Evolutionary conservation across 2,329 filamentous ascomycete species (phyloP).

Genomic region (Claviceps quebecensis): DNA sequence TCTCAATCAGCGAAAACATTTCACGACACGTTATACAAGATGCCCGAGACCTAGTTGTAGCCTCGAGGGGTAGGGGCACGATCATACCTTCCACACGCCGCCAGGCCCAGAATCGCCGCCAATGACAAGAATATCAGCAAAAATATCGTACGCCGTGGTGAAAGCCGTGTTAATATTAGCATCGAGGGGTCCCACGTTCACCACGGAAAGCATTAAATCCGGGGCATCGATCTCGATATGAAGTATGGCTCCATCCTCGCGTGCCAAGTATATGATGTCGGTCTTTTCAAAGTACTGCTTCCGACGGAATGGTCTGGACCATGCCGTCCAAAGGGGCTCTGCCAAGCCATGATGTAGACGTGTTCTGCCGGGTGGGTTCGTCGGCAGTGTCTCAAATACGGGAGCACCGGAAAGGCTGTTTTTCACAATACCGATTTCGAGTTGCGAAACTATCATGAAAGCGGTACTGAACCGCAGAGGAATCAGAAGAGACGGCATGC

Average conservation of each 20-base stretch:
- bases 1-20: not conserved
- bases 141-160: constrained; percentile 53
- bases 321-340: constrained; percentile 62
- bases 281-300: constrained; percentile 45
- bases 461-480: constrained; percentile 57
- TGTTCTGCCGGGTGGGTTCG: constrained; percentile 26
- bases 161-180: constrained; percentile 74
- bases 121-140: constrained; percentile 64
- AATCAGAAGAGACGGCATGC: constrained; percentile 55
- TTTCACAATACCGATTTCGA: constrained; percentile 41
- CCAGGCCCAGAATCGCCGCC: constrained; percentile 69
- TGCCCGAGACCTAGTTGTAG: not conserved
- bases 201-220: constrained; percentile 38
- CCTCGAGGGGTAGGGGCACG: not conserved
- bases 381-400: constrained; percentile 30
- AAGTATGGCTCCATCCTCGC: constrained; percentile 73
- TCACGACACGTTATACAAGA: constrained; percentile 6
- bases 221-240: constrained; percentile 54
- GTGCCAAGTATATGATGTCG: constrained; percentile 73
- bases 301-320: constrained; percentile 64
- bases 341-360: constrained; percentile 31
- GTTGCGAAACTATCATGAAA: constrained; percentile 53
- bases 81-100: constrained; percentile 52
- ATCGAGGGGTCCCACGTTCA: constrained; percentile 47
- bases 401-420: constrained; percentile 38